Evolutionary conservation across 2,329 filamentous ascomycete species (phyloP), one percentile per base, ranked within the genome.

Genomic region (Didymella pinodella): DNA sequence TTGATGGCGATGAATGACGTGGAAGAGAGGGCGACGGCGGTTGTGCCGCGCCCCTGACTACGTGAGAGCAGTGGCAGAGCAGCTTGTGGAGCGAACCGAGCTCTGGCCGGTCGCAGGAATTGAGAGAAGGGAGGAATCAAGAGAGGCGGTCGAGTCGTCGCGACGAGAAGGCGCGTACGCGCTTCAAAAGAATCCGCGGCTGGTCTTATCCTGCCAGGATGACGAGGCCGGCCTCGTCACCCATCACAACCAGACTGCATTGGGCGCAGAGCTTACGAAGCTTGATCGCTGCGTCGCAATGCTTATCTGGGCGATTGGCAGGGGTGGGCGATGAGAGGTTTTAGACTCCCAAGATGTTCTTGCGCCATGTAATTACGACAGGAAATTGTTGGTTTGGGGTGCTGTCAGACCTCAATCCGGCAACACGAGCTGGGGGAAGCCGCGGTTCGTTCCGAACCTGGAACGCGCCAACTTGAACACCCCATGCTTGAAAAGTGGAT

Each of bases 151-250:
- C 16, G n/a, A 36, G 32, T 36, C 16, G 32, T 36, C 32, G 32
- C 14, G 16, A 36, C 32, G 32, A 8, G n/a, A 36, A n/a, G 32
- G 32, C 32, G 32, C 32, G n/a, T 36, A n/a, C 32, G 7, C 14
- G 32, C 16, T 16, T 36, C 32, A 18, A 36, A n/a, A 36, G 32
- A 16, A 18, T 36, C 16, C 32, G 32, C 32, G 32, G 14, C 32
- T 36, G n/a, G 32, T n/a, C 16, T 36, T 36, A 36, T 16, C 32
- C 32, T 36, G 32, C n/a, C 32, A 18, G 32, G 32, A n/a, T 36
- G 32, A 36, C 32, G 56, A 59, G 18, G 50, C 56, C 20, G 4
- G 56, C 38, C 31, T 58, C 55, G 49, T 58, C 49, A 53, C 49
- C 45, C 25, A 3, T 16, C 25, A 32, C 28, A 16, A 18, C 54